Evolutionary conservation across 2,329 filamentous ascomycete genomes (phyloP).

Genomic region (Ceratocystiopsis minuta): DNA sequence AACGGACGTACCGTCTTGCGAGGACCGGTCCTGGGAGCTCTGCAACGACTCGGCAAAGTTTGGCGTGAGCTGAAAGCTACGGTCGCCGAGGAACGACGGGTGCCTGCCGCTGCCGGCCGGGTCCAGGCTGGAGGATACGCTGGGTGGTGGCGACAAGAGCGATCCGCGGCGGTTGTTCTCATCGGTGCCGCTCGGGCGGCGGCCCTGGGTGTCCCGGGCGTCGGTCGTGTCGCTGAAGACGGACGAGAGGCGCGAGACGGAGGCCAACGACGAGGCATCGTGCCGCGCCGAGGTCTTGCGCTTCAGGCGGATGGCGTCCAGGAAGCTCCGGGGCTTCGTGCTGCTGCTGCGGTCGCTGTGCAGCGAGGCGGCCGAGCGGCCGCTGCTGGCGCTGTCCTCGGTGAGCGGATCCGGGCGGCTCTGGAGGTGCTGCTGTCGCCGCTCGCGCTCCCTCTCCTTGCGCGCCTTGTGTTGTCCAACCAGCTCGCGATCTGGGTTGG

Average conservation of each 20-base stretch:
- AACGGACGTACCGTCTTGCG: slow-evolving; percentile 3
- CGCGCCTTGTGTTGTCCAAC: slow-evolving; percentile 33
- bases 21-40: slow-evolving; percentile 6
- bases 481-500: slow-evolving; percentile 33
- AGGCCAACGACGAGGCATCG: neutral
- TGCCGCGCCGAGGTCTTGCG: neutral
- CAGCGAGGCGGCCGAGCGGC: slow-evolving; percentile 21
- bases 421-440: slow-evolving; percentile 5
- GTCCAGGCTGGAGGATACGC: slow-evolving; percentile 1
- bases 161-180: no score
- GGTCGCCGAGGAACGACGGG: neutral
- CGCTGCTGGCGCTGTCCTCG: slow-evolving; percentile 12
- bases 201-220: neutral
- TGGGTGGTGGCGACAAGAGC: neutral
- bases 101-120: no score
- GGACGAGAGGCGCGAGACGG: slow-evolving; percentile 1
- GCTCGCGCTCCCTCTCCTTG: slow-evolving; percentile 25
- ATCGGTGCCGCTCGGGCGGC: no score
- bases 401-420: no score
- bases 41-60: no score
- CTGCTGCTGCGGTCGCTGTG: slow-evolving; percentile 17
- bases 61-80: neutral
- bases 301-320: slow-evolving; percentile 19
- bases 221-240: neutral
- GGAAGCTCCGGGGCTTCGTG: slow-evolving; percentile 25